Base-by-base conservation (phyloP, 2,329 filamentous ascomycete species). In the Xylaria polymorpha region DNA sequence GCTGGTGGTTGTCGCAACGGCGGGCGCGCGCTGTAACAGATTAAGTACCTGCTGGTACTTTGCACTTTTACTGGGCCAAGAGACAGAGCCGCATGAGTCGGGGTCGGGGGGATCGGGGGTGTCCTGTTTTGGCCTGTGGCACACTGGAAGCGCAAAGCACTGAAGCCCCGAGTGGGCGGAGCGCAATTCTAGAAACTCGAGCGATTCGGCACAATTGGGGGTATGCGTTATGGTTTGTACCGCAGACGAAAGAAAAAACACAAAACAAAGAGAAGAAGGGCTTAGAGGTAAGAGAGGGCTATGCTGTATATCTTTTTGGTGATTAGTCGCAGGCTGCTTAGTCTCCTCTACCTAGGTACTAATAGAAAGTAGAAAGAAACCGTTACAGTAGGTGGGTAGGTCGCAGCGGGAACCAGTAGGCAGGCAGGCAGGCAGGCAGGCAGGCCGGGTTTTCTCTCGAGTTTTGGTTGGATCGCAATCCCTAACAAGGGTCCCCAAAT, bases 11-110 rank as follows among this genome's bases (percentile, higher is more conserved):
- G 55, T 43, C 32, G 32, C 51, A 56, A 56, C 51, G 51, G 51
- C 51, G 41, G 35, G 32, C 15, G 1, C 15, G 1, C 12, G 20
- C 46, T 46, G 46, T 50, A 25, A 29, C 46, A 32, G 48, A 51
- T n/a, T 32, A 32, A 32, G 50, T 37, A 37, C 12, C 15, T n/a
- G n/a, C n/a, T n/a, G 15, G 56, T 59, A 59, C 56, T 4, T 29
- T 50, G 58, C n/a, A 12, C 20, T 35, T 41, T 20, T 29, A 25
- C 43, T 44, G 4, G 25, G 48, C 20, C 25, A 60, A 29, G 43
- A 32, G 41, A 61, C 65, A 70, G 68, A 71, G 66, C 68, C 68
- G 67, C 67, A 69, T 63, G 44, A 55, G 63, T 69, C 32, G 60
- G 64, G 41, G 39, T 48, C 61, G 61, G 56, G 48, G 41, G 53